Evolutionary conservation across 345 rosid species (phyloP).

Genomic region (Salix dunnii): DNA sequence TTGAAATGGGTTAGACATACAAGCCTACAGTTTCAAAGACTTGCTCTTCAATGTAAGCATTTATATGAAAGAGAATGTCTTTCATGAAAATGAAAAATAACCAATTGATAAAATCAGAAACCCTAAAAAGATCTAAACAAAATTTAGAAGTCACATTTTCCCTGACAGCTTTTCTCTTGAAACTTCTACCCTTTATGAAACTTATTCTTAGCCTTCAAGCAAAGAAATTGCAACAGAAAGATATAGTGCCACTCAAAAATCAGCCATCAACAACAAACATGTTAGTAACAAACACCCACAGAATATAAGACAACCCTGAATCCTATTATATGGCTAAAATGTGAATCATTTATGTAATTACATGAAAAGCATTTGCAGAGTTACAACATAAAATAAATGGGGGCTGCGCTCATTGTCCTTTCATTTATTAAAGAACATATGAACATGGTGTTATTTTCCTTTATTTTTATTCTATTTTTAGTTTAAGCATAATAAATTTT

Average conservation of each 20-base stretch:
- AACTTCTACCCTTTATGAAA: background rate
- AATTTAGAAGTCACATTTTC: too few relatives aligned
- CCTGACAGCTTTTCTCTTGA: too few relatives aligned
- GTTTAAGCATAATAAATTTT: background rate
- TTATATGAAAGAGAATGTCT: too few relatives aligned
- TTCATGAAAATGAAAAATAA: too few relatives aligned
- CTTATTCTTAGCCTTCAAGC: background rate
- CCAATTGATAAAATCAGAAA: too few relatives aligned
- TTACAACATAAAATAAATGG: too few relatives aligned
- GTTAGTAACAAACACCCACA: background rate
- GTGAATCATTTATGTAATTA: background rate
- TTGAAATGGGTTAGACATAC: too few relatives aligned
- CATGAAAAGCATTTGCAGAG: background rate
- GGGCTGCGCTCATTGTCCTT: too few relatives aligned
- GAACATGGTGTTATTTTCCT: background rate
- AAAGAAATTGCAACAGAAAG: background rate
- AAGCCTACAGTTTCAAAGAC: too few relatives aligned
- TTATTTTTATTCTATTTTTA: too few relatives aligned
- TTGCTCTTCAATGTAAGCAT: too few relatives aligned
- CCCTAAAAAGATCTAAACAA: too few relatives aligned
- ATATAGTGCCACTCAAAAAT: background rate
- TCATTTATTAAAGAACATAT: background rate
- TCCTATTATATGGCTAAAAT: background rate
- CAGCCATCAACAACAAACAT: background rate
- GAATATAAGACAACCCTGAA: background rate